Base-by-base conservation (phyloP, 805 yeast genomes). In the Kurtzmaniella cleridarum region DNA sequence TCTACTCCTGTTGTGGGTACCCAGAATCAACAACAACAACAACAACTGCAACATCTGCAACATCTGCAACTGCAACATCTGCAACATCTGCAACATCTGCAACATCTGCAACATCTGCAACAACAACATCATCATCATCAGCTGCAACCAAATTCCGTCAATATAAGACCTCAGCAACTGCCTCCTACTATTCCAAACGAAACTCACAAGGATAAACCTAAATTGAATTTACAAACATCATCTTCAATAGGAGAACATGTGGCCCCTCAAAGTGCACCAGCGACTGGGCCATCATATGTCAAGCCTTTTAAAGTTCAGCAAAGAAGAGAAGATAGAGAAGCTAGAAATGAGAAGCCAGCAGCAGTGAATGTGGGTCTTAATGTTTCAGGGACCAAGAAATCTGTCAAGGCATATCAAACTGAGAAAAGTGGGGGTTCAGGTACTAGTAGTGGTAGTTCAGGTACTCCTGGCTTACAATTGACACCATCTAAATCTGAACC, bases 1-100 rank as follows among this genome's bases (percentile, higher is more conserved):
- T 1, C 83, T 82, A 5, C 69, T 77, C 5, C 81, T 80, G 2
- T 80, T 79, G 24, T 34, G 39, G 36, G 24, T 36, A 34, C 36
- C 38, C 32, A 24, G 32, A 39, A 35, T 17, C 42, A 32, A 27
- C 36, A 42, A 36, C 36, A 41, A 36, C 53, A 13, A 34, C 42
- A 3, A 34, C 44, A 5, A 56, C 47, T 12, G 14, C 16, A 20
- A 14, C 33, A 30, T 15, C 20, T 4, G 5, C 33, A 30, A 16
- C 56, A 28, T 66, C 67, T 11, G 39, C 40, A 7, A 13, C 32
- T 16, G 12, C 38, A 15, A 14, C 37, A 34, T 12, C 26, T 29
- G 20, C 26, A 23, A 13, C 28, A 27, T 31, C n/a, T n/a, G n/a
- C n/a, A n/a, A n/a, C n/a, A n/a, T n/a, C n/a, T n/a, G n/a, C n/a